Conservation (phyloP, 441 rosid species). For the Brassica hybrid region DNA sequence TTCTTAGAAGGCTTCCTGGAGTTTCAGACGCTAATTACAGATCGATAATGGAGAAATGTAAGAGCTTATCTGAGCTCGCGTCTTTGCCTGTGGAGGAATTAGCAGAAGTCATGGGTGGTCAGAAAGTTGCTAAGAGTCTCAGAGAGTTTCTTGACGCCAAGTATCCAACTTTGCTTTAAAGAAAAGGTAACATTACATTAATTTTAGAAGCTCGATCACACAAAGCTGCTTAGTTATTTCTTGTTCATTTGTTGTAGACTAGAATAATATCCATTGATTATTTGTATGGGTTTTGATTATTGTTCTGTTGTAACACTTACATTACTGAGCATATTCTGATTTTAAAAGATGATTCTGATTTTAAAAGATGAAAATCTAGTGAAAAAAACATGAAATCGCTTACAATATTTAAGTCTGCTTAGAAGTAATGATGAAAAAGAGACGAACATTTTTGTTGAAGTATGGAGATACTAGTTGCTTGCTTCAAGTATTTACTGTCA, state of each 20-base stretch:
- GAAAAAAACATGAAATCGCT: neutral
- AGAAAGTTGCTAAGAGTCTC: constrained; percentile 80
- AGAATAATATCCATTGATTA: constrained; percentile 14
- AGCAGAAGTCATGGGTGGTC: constrained; percentile 88
- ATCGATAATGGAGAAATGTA: constrained; percentile 86
- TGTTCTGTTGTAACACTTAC: constrained; percentile 19
- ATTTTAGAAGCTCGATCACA: constrained; percentile 2
- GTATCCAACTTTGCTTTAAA: constrained; percentile 81
- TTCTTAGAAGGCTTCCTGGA: constrained; percentile 94
- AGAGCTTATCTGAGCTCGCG: constrained; percentile 81
- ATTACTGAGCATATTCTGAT: constrained; percentile 5
- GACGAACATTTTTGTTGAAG: neutral
- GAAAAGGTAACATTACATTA: constrained; percentile 6
- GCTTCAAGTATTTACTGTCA: neutral
- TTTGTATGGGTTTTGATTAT: constrained; percentile 12
- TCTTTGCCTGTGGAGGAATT: constrained; percentile 71
- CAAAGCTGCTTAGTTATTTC: constrained; percentile 16
- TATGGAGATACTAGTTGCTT: neutral
- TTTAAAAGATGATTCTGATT: constrained; percentile 3
- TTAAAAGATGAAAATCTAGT: neutral
- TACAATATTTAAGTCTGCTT: neutral
- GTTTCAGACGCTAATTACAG: constrained; percentile 88
- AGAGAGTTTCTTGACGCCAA: constrained; percentile 92
- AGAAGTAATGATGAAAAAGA: neutral
- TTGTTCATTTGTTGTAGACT: constrained; percentile 30